Percentiles rank a stretch among this genome's conserved stretches.
These are phyloP conservation scores for Epichloe uncinata DNA, from an alignment of 2,329 filamentous ascomycete species.

Conservation along the genomic window DNA sequence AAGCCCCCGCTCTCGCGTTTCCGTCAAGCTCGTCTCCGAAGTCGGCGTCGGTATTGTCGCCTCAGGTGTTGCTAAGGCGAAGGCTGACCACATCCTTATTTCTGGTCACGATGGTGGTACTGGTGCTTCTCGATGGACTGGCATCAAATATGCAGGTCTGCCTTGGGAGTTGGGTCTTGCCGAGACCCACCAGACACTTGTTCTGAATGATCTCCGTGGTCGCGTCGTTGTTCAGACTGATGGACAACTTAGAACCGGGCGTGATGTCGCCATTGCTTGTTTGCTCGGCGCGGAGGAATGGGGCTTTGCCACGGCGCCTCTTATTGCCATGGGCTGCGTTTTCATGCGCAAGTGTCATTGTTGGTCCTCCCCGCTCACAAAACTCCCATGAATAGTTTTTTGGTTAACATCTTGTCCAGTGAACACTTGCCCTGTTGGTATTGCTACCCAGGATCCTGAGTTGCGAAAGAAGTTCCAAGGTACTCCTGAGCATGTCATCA, in stretches of 20 bases:
- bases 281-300: constrained; percentile 95
- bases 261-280: constrained; percentile 89
- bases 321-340: constrained; percentile 95
- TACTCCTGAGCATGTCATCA: constrained; percentile 91
- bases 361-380: neutral
- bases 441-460: constrained; percentile 87
- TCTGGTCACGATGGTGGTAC: constrained; percentile 96
- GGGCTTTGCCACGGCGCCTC: constrained; percentile 91
- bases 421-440: constrained; percentile 83
- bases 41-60: constrained; percentile 96
- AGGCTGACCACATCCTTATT: constrained; percentile 92
- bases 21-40: constrained; percentile 95
- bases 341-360: constrained; percentile 73
- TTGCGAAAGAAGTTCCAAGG: constrained; percentile 87
- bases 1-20: constrained; percentile 81
- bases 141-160: constrained; percentile 95
- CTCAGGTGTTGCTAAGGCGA: constrained; percentile 93
- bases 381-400: too few relatives aligned
- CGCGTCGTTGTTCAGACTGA: constrained; percentile 95
- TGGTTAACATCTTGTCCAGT: constrained; percentile 4
- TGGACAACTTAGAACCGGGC: constrained; percentile 81
- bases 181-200: constrained; percentile 91
- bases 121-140: constrained; percentile 92
- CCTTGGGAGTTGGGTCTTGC: constrained; percentile 95
- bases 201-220: constrained; percentile 88